Evolutionary conservation across 305 asterid genomes (phyloP), one percentile per base, ranked within the genome.

Genomic region (Ilex paraguariensis): DNA sequence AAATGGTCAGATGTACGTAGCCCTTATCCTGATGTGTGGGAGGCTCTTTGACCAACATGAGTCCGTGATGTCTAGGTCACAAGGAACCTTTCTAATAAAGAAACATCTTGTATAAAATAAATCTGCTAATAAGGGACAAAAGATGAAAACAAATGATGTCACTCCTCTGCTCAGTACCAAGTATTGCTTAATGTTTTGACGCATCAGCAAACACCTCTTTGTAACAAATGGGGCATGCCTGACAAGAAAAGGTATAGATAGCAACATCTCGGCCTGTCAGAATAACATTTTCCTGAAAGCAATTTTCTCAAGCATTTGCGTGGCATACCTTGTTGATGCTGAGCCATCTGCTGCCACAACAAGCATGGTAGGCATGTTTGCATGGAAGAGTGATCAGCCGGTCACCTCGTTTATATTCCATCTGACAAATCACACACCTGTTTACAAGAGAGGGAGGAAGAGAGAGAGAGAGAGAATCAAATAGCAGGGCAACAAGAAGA

Each of bases 191-290:
- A 68, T 62, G 74, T 85, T 82, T 85, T 30, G 81, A 68, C 65
- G 79, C 78, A 57, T 75, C 73, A 36, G 81, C 68, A 65, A 59
- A 62, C 78, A 88, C 97, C 73, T 91, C 97, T 71, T 81, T 76
- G 86, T 84, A 87, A 82, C 97, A 91, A 70, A 91, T 82, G 21
- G 97, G 97, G 75, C 97, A 91, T 56, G 97, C 97, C 97, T 90
- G 92, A 57, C 63, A 59, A 62, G 53, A 28, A 2, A 59, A 48
- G 53, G 64, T 50, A 60, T 44, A 36, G 63, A 80, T 42, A 82
- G 78, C 28, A 53, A 54, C 54, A 8, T 21, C 28, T 5, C 5
- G 48, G 10, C 48, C 55, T 57, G 16, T 31, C 10, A 57, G 2
- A 48, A 31, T 56, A 13, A 6, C 63, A 65, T 32, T 57, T 33